Percentiles rank a stretch among this genome's conserved stretches.
Conservation (phyloP, 306 rosid species). For the Astragalus membranaceus region DNA sequence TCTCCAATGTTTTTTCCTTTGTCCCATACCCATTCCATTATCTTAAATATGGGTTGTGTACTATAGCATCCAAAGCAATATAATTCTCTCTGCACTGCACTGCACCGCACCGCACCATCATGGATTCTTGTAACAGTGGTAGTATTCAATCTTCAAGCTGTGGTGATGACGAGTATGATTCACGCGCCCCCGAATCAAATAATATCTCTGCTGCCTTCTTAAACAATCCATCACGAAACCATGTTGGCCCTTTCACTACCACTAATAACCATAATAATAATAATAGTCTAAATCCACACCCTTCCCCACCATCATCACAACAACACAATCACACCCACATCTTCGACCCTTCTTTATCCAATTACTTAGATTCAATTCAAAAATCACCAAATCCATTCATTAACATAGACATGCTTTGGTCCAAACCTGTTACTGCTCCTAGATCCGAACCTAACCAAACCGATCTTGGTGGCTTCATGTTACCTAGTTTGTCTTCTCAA, state of each 20-base stretch:
- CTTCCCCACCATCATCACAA: neutral
- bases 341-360: conserved; percentile 45
- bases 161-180: conserved; percentile 81
- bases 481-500: conserved; percentile 11
- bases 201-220: conserved; percentile 49
- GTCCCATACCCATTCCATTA: conserved; percentile 21
- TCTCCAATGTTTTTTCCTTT: neutral
- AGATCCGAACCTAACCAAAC: conserved; percentile 50
- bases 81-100: conserved; percentile 26
- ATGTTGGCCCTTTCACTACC: neutral
- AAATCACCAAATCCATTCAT: conserved; percentile 30
- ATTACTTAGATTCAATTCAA: conserved; percentile 49
- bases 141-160: conserved; percentile 91
- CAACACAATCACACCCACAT: conserved; percentile 9
- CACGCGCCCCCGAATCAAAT: conserved; percentile 52
- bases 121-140: conserved; percentile 89
- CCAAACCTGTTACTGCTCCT: conserved; percentile 14
- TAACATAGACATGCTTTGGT: conserved; percentile 51
- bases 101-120: conserved; percentile 27
- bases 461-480: conserved; percentile 33
- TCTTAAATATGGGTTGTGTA: conserved; percentile 22
- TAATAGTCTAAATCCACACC: neutral
- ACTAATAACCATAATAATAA: neutral
- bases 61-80: neutral
- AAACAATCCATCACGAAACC: neutral